Base-by-base conservation (phyloP, 768 basidiomycete species). In the Rhodosporidiobolus odoratus region DNA sequence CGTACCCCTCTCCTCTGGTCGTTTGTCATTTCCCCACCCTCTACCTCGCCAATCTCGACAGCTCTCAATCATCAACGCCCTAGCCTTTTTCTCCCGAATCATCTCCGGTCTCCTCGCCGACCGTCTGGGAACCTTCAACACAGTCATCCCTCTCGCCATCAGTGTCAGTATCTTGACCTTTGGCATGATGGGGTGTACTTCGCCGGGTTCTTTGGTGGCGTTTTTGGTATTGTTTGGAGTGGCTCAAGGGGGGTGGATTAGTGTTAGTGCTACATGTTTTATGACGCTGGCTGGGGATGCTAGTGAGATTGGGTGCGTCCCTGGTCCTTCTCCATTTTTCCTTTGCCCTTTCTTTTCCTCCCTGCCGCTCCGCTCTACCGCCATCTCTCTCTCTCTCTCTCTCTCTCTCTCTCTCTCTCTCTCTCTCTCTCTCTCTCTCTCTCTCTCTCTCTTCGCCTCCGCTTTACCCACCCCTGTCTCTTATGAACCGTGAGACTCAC, bases 51-150 rank as follows among this genome's bases (percentile, higher is more conserved):
- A 15, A 13, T n/a, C 38, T 34, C 25, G 27, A 3, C 57, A 68
- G 64, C 62, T 74, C 56, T 56, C 73, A 0, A 71, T 74, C 63
- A 60, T 74, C 54, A 74, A 74, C 62, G 69, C 59, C 1, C 10
- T 62, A 4, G 69, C 69, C 27, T 62, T 65, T 57, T 47, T 74
- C 40, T 66, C 68, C 10, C 62, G 73, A 1, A 62, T 74, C 48
- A 47, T 43, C 30, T 37, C 57, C 1, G 73, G 73, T 2, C 45
- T 71, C 41, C 25, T 66, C 56, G 73, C 69, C 13, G 73, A 74
- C 60, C 66, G 73, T 2, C 21, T 53, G n/a, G 73, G 73, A 2
- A 30, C 45, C 27, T 71, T 74, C 66, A 74, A 68, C 66, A 41
- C 54, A 13, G 65, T 62, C 2, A 10, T 71, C 1, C 73, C 73